Conservation (phyloP, 73 alveolate genomes). For the Paramecium sexaurelia region DNA sequence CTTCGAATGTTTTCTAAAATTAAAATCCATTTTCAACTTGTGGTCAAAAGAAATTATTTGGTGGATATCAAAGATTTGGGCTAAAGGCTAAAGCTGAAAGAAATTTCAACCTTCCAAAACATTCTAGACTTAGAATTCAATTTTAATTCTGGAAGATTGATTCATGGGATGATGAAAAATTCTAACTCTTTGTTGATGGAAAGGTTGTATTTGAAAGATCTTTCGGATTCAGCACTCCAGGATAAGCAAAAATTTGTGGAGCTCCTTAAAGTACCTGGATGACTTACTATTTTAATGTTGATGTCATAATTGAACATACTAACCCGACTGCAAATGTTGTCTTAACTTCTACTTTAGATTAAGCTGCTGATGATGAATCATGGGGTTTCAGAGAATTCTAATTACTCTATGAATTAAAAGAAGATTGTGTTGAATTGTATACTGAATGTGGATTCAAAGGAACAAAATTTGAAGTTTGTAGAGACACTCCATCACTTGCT, state of each 20-base stretch:
- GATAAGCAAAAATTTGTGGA: constrained; percentile 51
- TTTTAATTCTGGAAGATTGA: constrained; percentile 35
- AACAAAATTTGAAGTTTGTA: neutral
- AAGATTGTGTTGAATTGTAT: constrained; percentile 48
- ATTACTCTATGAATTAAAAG: constrained; percentile 7
- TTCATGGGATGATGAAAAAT: constrained; percentile 51
- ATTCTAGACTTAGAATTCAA: neutral
- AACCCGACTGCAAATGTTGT: neutral
- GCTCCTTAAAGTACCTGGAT: constrained; percentile 48
- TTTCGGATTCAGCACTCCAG: constrained; percentile 56
- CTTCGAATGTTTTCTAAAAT: neutral
- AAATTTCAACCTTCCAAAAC: constrained; percentile 32
- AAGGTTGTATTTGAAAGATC: neutral
- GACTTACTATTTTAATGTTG: constrained; percentile 17
- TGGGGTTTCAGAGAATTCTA: constrained; percentile 62
- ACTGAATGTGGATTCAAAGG: constrained; percentile 47
- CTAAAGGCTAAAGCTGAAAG: constrained; percentile 30
- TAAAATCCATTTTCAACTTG: constrained; percentile 1
- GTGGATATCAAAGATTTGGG: constrained; percentile 41
- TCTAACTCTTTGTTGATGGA: constrained; percentile 39
- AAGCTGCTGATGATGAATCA: constrained; percentile 51
- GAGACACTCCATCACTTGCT: constrained; percentile 53
- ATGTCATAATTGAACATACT: constrained; percentile 21
- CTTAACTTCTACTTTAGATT: constrained; percentile 23
- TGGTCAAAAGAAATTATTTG: constrained; percentile 12